Evolutionary conservation across 75 land plant genomes (phyloP).

Genomic region (Chamaecyparis obtusa): DNA sequence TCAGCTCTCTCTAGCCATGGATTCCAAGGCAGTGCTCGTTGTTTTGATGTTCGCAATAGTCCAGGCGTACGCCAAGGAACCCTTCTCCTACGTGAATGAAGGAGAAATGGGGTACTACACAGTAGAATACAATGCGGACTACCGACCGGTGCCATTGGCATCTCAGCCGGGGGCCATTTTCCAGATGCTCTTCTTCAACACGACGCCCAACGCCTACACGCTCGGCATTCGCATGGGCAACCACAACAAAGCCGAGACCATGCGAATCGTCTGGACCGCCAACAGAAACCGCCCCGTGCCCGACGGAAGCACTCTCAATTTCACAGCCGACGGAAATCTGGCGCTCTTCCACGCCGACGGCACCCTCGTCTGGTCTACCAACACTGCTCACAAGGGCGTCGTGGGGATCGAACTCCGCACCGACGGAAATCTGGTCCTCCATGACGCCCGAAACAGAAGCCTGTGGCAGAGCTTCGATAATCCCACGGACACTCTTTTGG

Average conservation of each 20-base stretch:
- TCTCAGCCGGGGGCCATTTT: slow-evolving; percentile 10
- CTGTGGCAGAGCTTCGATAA: slow-evolving; percentile 68
- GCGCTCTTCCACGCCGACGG: slow-evolving; percentile 38
- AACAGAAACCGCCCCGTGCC: slow-evolving; percentile 40
- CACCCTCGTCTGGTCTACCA: slow-evolving; percentile 32
- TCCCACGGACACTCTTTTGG: slow-evolving; percentile 54
- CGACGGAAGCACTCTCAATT: slow-evolving; percentile 36
- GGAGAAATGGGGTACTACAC: slow-evolving; percentile 22
- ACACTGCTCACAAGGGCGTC: slow-evolving; percentile 39
- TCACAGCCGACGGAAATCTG: slow-evolving; percentile 33
- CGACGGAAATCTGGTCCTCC: slow-evolving; percentile 48
- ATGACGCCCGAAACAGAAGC: slow-evolving; percentile 14
- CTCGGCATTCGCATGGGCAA: slow-evolving; percentile 34
- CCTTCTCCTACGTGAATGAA: slow-evolving; percentile 23
- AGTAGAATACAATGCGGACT: slow-evolving; percentile 29
- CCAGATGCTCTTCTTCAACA: slow-evolving; percentile 41
- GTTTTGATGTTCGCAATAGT: too few relatives aligned
- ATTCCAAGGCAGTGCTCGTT: too few relatives aligned
- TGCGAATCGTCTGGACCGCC: slow-evolving; percentile 53
- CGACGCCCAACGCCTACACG: slow-evolving; percentile 33
- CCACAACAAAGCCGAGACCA: slow-evolving; percentile 5
- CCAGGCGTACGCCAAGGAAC: too few relatives aligned
- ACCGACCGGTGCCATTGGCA: slow-evolving; percentile 12
- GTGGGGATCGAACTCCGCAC: slow-evolving; percentile 22
- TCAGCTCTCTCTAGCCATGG: too few relatives aligned